Base-by-base conservation (phyloP, 2,329 filamentous ascomycete genomes). In the Diaporthe batatas region DNA sequence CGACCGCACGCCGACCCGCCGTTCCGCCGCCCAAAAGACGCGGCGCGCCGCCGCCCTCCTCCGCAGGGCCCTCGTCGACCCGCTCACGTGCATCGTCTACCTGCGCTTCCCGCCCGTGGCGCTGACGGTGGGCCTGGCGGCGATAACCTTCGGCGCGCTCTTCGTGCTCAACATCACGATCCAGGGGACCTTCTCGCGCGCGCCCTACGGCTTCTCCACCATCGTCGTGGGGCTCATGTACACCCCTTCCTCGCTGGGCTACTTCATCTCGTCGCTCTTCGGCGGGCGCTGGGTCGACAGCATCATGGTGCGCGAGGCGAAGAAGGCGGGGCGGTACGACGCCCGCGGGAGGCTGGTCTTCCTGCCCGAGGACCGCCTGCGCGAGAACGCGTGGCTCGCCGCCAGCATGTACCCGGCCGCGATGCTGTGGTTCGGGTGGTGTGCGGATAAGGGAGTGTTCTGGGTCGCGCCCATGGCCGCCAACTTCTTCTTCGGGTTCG, bases 161-260 rank as follows among this genome's bases (percentile, higher is more conserved):
- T 96, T 94, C 81, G 84, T 96, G 16, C 86, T 94, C 77, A 96
- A 96, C 81, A 92, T 96, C 77, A 91, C 91, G 71, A 85, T 96
- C 58, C 91, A 96, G 81, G 84, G 91, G 69, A 91, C 89, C 12
- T 96, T 95, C 80, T 88, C 88, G 7, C 79, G 79, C 6, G 77
- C 86, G 1, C 94, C 94, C 0, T 97, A 96, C 83, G 85, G 85
- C 77, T 96, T 91, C 80, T 82, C 84, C 7, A 89, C 90, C 57
- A 85, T 94, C 76, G 89, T 94, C 68, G 84, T 96, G 70, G 94
- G 94, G 14, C 83, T 94, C 47, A 84, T 95, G 29, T 96, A 96
- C 80, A 88, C 96, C n/a, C 92, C 94, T 0, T 89, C 90, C 53
- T 92, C 92, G 0, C 73, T 93, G 6, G 94, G 94, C 5, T 96